Evolutionary conservation across 2,329 filamentous ascomycete species (phyloP).

Genomic region (Colletotrichum spaethianum): DNA sequence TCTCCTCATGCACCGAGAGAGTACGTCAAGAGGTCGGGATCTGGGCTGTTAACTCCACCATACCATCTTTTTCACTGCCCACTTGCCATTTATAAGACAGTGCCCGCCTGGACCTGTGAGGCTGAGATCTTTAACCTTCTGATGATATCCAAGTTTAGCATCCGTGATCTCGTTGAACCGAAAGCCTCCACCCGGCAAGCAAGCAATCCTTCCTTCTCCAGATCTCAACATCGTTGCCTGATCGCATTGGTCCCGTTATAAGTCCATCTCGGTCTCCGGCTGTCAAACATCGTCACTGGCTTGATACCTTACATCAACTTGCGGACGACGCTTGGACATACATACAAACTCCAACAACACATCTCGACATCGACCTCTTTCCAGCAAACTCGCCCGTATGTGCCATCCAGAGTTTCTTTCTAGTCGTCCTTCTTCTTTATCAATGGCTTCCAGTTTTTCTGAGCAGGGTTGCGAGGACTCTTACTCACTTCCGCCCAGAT

Average conservation of each 20-base stretch:
- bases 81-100: slow-evolving; percentile 43
- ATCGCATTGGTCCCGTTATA: slow-evolving; percentile 36
- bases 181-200: slow-evolving; percentile 40
- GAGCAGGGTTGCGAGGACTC: slow-evolving; percentile 48
- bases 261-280: slow-evolving; percentile 26
- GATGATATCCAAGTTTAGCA: slow-evolving; percentile 44
- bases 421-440: slow-evolving; percentile 43
- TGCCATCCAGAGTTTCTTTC: slow-evolving; percentile 47
- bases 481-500: slow-evolving; percentile 54
- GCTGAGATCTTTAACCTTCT: slow-evolving; percentile 44
- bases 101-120: slow-evolving; percentile 42
- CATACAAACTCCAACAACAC: slow-evolving; percentile 22
- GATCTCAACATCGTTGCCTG: slow-evolving; percentile 33
- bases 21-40: slow-evolving; percentile 38
- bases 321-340: slow-evolving; percentile 33
- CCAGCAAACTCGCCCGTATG: slow-evolving; percentile 44
- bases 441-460: slow-evolving; percentile 49
- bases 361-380: slow-evolving; percentile 22
- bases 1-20: slow-evolving; percentile 24
- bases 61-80: slow-evolving; percentile 38
- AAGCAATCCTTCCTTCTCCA: slow-evolving; percentile 41
- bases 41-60: slow-evolving; percentile 39
- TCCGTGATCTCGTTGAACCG: slow-evolving; percentile 40
- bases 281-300: slow-evolving; percentile 35
- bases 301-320: slow-evolving; percentile 24